Conservation (phyloP, 2,329 filamentous ascomycete species). For the Penicillium sumatraense region DNA sequence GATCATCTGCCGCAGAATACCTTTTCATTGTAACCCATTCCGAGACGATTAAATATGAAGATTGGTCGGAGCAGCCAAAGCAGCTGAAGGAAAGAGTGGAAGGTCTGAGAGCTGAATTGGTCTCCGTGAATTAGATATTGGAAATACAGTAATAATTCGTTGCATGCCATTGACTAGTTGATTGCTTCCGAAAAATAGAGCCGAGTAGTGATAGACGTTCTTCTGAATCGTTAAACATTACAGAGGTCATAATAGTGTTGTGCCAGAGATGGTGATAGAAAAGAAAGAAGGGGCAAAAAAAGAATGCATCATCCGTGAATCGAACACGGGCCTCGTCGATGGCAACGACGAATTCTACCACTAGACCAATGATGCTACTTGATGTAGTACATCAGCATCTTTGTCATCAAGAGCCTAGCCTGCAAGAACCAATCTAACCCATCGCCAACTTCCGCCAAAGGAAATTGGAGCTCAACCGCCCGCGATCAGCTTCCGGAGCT, state of each 20-base stretch:
- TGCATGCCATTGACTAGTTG: background rate
- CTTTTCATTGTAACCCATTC: slow-evolving; percentile 40
- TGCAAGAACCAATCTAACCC: too few species aligned
- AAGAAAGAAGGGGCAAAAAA: slow-evolving; percentile 8
- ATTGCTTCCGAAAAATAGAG: background rate
- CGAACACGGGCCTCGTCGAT: slow-evolving; percentile 54
- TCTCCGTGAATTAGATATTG: background rate
- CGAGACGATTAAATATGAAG: slow-evolving; percentile 35
- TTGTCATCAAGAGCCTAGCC: background rate
- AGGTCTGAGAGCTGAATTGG: slow-evolving; percentile 21
- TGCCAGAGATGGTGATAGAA: background rate
- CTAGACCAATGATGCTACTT: slow-evolving; percentile 49
- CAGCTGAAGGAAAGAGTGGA: slow-evolving; percentile 41
- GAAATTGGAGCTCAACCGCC: slow-evolving; percentile 22
- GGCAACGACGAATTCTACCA: slow-evolving; percentile 53
- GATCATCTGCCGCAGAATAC: slow-evolving; percentile 40
- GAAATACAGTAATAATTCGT: too few species aligned
- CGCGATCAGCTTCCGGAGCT: slow-evolving; percentile 22
- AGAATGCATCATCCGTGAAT: slow-evolving; percentile 52
- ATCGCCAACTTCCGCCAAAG: background rate
- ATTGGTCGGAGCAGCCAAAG: slow-evolving; percentile 42
- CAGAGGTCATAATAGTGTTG: too few species aligned
- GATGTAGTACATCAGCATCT: background rate
- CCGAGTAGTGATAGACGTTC: too few species aligned
- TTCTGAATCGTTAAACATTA: too few species aligned